Evolutionary conservation across 2,329 filamentous ascomycete genomes (phyloP).

Genomic region (Pyrenochaeta sp.): DNA sequence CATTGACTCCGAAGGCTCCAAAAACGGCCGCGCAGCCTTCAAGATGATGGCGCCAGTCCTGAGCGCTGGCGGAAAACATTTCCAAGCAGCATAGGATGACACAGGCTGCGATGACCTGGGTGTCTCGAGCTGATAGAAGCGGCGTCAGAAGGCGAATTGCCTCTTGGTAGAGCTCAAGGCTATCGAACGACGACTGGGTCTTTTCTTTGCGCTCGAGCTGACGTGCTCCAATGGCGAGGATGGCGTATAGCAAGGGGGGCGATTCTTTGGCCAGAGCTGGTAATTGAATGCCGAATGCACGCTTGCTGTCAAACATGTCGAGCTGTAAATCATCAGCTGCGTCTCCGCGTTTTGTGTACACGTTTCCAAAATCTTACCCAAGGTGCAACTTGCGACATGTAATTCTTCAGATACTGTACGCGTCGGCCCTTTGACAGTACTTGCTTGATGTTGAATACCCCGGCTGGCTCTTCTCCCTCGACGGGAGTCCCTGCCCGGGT

Average conservation of each 20-base stretch:
- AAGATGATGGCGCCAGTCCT: slow-evolving; percentile 62
- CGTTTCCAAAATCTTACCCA: slow-evolving; percentile 25
- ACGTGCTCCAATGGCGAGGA: slow-evolving; percentile 61
- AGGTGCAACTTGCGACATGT: slow-evolving; percentile 39
- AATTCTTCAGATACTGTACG: slow-evolving; percentile 41
- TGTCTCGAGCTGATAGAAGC: slow-evolving; percentile 57
- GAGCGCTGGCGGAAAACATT: slow-evolving; percentile 53
- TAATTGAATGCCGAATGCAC: slow-evolving; percentile 59
- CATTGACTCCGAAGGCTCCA: slow-evolving; percentile 60
- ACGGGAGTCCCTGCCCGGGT: slow-evolving; percentile 33
- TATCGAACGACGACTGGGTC: slow-evolving; percentile 52
- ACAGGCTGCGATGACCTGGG: slow-evolving; percentile 62
- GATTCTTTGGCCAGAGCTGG: slow-evolving; percentile 57
- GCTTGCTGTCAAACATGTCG: slow-evolving; percentile 62
- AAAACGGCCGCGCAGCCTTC: slow-evolving; percentile 63
- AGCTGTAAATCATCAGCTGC: slow-evolving; percentile 42
- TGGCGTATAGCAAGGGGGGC: slow-evolving; percentile 58
- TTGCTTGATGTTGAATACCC: slow-evolving; percentile 26
- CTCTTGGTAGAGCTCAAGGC: slow-evolving; percentile 60
- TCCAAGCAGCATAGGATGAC: slow-evolving; percentile 65
- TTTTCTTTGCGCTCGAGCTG: slow-evolving; percentile 59
- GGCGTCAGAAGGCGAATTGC: slow-evolving; percentile 61
- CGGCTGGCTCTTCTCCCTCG: slow-evolving; percentile 13
- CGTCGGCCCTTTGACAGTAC: slow-evolving; percentile 30
- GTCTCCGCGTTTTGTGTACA: background rate